Base-by-base conservation (phyloP, 352 stramenopile species). In the Blastocystis sp. region DNA sequence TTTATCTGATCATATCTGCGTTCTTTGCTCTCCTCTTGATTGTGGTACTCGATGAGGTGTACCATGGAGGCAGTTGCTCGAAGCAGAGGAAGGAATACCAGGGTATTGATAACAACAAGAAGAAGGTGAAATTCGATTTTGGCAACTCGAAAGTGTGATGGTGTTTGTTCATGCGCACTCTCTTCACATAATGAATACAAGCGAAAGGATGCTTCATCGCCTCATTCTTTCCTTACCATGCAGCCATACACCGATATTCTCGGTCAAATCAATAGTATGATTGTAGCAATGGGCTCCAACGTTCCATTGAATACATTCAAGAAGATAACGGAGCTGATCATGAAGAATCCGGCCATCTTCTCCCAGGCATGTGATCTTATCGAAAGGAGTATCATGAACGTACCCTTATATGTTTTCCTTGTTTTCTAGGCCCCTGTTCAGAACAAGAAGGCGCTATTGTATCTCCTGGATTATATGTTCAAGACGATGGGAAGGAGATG, bases 111-210 rank as follows among this genome's bases (percentile, higher is more conserved):
- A 78, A 42, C 42, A 78, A 78, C 48, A 78, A 61, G 67, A 78
- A 78, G 42, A 78, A 78, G 42, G 67, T 78, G 42, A 56, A 59
- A 34, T 78, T 78, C 44, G 42, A 78, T 61, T 78, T 78, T 61
- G 67, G 67, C 40, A 78, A 78, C 48, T 78, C 67, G 36, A 78
- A 78, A 46, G 44, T 78, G 38, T 78, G n/a, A 57, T 61, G 8
- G 11, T 59, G 11, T 59, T 59, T 59, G 51, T 59, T 59, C 11
- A 54, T 21, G 46, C 21, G 46, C 11, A 54, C 11, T 54, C 21
- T 21, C 21, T 21, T 21, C 21, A 54, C 11, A 21, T 54, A 21
- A 54, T 21, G 46, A 21, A 54, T 54, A 11, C 21, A 11, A 54
- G 21, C n/a, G n/a, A n/a, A n/a, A 14, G 7, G 51, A 59, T 59